Evolutionary conservation across 768 basidiomycete species (phyloP), one percentile per base, ranked within the genome.

Genomic region (Boletus sp.): DNA sequence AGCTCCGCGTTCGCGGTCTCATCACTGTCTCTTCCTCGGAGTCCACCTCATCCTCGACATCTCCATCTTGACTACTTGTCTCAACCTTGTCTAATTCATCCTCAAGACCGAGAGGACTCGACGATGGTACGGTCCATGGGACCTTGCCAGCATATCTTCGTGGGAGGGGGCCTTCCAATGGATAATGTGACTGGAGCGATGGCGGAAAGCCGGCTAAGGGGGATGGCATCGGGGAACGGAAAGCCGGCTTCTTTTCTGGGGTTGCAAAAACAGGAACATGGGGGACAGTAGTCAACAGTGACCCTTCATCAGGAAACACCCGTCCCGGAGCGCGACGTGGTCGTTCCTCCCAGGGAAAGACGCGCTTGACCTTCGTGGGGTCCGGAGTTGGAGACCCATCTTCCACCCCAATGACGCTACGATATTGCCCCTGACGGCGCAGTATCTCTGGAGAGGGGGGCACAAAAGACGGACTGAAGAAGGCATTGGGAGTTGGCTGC

Each of bases 331-430:
- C 62, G 47, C 77, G 80, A 33, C 89, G 83, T 12, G 83, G 86
- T 63, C 82, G 81, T 56, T 85, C 82, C 69, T 99, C 96, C 96
- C 96, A 99, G n/a, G 96, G 94, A 72, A 99, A 98, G 35, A 97
- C 78, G 35, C 80, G 76, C 58, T 86, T 87, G 20, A 95, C 82
- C 65, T 90, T 90, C 28, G 73, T 74, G 29, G 76, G 80, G 68
- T 94, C 90, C 4, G 94, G 92, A 61, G 77, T 80, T 7, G 81
- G 80, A 11, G 77, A 75, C 32, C 68, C 60, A n/a, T 70, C 63
- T 39, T 73, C 74, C 24, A 80, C 80, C 1, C 73, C 71, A n/a
- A 71, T 69, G 18, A 89, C 84, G 64, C 81, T 81, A 15, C 80
- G 78, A 73, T 95, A 91, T 66, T 91, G 83, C 8, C 90, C 89